Evolutionary conservation across 331 rosid genomes (phyloP), one percentile per base, ranked within the genome.

Genomic region (Quercus tomentella): DNA sequence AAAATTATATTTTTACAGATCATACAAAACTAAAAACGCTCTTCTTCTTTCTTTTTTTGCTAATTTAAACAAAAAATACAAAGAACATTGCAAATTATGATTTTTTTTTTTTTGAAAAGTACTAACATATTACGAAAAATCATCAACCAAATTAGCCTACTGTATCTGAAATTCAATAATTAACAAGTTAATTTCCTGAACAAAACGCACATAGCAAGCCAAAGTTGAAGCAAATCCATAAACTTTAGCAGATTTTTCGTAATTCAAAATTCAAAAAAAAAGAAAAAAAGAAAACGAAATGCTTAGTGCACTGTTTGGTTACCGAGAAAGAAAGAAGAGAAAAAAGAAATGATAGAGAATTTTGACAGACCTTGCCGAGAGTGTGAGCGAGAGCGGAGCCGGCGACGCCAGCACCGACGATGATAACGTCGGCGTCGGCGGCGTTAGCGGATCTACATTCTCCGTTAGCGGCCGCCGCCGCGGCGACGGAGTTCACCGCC

Each of bases 401-500:
- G 28, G 98, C 98, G 33, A 94, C 98, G 20, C 98, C 98, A 8
- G 98, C 98, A 33, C 98, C 98, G 62, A 91, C 98, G 81, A 94
- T 85, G 80, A 94, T 87, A 63, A 94, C 84, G 83, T 94, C 97
- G 26, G 72, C 82, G 58, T 84, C 88, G 8, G 79, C 80, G n/a
- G 79, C 80, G 25, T 51, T 77, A 9, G 68, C 73, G 74, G 97
- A 91, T 87, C 87, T 82, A 76, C 97, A 89, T 82, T 92, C 92
- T 73, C 85, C 93, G 49, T 79, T 72, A 0, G 75, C 73, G 70
- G 89, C 82, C 30, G 86, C 79, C 41, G 77, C 70, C 63, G 88
- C 79, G 31, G 85, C 80, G 57, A 86, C 45, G 73, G 81, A 88
- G 56, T 81, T 76, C 72, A 76, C 69, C 84, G 86, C 63, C 56